These are phyloP conservation scores for Pestalotiopsis sp. DNA, from an alignment of 2,329 filamentous ascomycete species.

Conservation along the genomic window DNA sequence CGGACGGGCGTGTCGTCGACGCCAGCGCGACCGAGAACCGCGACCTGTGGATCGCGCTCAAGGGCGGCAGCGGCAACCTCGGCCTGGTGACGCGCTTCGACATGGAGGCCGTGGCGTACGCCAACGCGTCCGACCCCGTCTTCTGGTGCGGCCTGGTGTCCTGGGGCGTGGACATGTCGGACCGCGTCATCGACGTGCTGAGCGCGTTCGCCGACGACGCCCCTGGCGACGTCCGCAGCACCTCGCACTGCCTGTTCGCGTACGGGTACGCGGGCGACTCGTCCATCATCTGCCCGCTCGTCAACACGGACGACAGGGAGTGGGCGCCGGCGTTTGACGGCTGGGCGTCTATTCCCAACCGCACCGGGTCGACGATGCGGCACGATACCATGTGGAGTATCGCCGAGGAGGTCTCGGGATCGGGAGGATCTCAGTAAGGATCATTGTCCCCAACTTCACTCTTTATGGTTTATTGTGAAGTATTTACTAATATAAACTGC, in stretches of 20 bases:
- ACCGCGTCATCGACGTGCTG: slow-evolving; percentile 16
- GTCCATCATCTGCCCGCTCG: background rate
- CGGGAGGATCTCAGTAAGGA: background rate
- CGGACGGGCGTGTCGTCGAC: slow-evolving; percentile 37
- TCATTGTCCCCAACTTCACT: background rate
- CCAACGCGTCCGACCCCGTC: background rate
- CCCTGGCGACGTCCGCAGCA: background rate
- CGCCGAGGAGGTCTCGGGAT: slow-evolving; percentile 10
- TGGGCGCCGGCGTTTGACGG: slow-evolving; percentile 14
- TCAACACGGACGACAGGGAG: slow-evolving; percentile 9
- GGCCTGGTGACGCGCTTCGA: slow-evolving; percentile 37
- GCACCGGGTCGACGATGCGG: slow-evolving; percentile 11
- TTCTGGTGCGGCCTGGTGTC: background rate
- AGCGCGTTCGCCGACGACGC: slow-evolving; percentile 17
- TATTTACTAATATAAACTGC: background rate
- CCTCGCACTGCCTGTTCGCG: background rate
- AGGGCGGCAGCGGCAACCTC: slow-evolving; percentile 47
- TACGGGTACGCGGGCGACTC: background rate
- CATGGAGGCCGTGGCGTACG: slow-evolving; percentile 15
- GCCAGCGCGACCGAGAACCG: slow-evolving; percentile 36
- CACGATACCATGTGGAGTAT: slow-evolving; percentile 9
- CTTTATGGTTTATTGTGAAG: background rate
- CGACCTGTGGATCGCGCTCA: slow-evolving; percentile 45
- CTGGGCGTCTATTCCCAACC: slow-evolving; percentile 9
- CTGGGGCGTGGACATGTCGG: background rate